Evolutionary conservation across 1,284 basidiomycete species (phyloP).

Genomic region (Athelia sp.): DNA sequence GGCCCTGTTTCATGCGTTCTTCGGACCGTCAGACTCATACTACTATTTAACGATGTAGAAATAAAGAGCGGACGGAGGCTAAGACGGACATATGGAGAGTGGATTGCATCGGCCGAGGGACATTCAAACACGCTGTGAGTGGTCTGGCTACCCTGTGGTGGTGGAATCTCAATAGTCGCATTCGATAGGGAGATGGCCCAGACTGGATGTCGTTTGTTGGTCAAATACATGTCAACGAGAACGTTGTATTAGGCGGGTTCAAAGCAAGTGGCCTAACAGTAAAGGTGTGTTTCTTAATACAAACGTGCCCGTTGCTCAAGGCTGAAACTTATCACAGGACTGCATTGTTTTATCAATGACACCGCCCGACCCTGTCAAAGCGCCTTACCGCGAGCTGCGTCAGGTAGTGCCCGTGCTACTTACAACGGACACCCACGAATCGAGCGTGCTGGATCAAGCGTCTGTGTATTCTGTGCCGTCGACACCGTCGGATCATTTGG

Average conservation of each 20-base stretch:
- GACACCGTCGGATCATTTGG: constrained; percentile 22
- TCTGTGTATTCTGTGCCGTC: constrained; percentile 22
- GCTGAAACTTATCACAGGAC: constrained; percentile 36
- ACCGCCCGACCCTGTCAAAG: constrained; percentile 48
- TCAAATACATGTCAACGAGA: constrained; percentile 45
- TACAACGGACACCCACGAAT: constrained; percentile 56
- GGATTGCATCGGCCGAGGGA: constrained; percentile 57
- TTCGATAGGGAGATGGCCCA: constrained; percentile 48
- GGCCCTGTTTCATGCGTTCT: constrained; percentile 8
- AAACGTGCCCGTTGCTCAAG: background rate
- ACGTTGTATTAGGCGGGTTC: constrained; percentile 53
- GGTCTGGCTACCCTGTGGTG: background rate
- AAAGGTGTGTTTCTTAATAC: constrained; percentile 36
- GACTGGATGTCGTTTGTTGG: constrained; percentile 59
- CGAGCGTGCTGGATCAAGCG: constrained; percentile 33
- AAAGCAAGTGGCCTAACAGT: constrained; percentile 61
- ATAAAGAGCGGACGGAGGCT: constrained; percentile 33
- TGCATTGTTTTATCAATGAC: constrained; percentile 56
- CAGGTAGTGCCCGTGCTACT: constrained; percentile 58
- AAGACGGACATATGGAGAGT: constrained; percentile 71
- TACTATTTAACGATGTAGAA: constrained; percentile 19
- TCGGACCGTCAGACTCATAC: background rate
- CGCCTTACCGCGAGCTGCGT: constrained; percentile 54
- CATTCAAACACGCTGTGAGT: constrained; percentile 52
- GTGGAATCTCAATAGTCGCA: background rate